Evolutionary conservation across 2,329 filamentous ascomycete species (phyloP).

Genomic region (Aureobasidium lini): DNA sequence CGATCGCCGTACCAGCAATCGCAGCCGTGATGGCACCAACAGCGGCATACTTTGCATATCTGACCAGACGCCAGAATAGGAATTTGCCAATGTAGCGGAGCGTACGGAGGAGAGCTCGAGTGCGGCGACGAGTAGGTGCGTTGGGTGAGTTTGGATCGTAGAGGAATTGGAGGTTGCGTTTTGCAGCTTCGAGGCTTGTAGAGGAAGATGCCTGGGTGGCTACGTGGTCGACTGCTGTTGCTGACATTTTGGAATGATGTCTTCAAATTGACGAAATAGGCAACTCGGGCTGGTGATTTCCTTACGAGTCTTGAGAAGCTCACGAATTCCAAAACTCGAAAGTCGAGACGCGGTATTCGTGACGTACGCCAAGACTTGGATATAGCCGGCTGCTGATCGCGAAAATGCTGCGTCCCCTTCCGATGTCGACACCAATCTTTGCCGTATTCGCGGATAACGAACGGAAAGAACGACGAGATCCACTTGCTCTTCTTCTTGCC

Average conservation of each 20-base stretch:
- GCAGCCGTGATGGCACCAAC: slow-evolving; percentile 34
- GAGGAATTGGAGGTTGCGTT: slow-evolving; percentile 29
- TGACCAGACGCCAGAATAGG: slow-evolving; percentile 35
- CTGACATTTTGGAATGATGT: not conserved
- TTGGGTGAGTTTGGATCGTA: slow-evolving; percentile 27
- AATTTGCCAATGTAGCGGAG: slow-evolving; percentile 33
- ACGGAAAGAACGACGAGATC: not conserved
- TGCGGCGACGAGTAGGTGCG: slow-evolving; percentile 30
- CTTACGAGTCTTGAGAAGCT: too few species aligned
- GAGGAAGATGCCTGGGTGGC: not conserved
- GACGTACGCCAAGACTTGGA: not conserved
- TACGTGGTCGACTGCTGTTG: not conserved
- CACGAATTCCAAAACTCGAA: too few species aligned
- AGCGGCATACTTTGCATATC: slow-evolving; percentile 38
- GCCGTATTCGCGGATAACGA: not conserved
- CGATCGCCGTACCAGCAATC: slow-evolving; percentile 31
- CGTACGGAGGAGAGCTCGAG: slow-evolving; percentile 32
- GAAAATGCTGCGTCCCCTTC: not conserved
- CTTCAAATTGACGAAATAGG: too few species aligned
- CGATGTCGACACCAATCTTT: not conserved
- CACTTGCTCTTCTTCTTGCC: not conserved
- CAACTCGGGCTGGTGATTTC: too few species aligned
- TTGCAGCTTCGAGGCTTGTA: slow-evolving; percentile 18
- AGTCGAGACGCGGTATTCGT: not conserved
- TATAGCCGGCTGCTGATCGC: not conserved